Conservation (phyloP, 768 basidiomycete species). For the Dioszegia crocea region DNA sequence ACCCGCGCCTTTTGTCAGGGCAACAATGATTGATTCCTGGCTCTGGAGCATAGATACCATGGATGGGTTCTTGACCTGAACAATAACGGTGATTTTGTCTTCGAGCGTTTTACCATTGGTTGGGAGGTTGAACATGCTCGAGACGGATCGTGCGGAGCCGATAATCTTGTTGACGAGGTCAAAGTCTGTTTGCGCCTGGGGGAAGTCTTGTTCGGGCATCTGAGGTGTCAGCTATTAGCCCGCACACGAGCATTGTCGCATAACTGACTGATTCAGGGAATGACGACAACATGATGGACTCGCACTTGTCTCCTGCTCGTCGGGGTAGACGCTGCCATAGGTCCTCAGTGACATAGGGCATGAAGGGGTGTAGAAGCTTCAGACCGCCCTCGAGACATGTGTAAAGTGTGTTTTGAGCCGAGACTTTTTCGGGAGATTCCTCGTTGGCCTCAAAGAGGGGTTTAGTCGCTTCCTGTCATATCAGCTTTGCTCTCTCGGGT, state of each 20-base stretch:
- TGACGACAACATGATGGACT: constrained; percentile 81
- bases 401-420: constrained; percentile 93
- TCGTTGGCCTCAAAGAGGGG: constrained; percentile 84
- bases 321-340: constrained; percentile 94
- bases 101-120: constrained; percentile 49
- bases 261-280: constrained; percentile 73
- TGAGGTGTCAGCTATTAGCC: neutral
- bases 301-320: constrained; percentile 71
- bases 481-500: neutral
- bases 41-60: constrained; percentile 66
- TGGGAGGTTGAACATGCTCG: constrained; percentile 80
- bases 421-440: constrained; percentile 58
- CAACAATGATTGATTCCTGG: constrained; percentile 69
- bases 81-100: constrained; percentile 56
- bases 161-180: constrained; percentile 77
- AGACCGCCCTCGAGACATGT: constrained; percentile 89
- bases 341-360: constrained; percentile 99
- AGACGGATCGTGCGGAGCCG: constrained; percentile 74
- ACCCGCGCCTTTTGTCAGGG: constrained; percentile 85
- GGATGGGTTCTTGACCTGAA: constrained; percentile 62
- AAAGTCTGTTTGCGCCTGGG: constrained; percentile 75
- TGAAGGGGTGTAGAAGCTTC: constrained; percentile 89
- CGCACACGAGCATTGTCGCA: neutral
- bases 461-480: constrained; percentile 88
- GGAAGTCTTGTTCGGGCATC: constrained; percentile 53